Conservation (phyloP, 1,139 yeast genomes). For the Suhomyces panamericanus region DNA sequence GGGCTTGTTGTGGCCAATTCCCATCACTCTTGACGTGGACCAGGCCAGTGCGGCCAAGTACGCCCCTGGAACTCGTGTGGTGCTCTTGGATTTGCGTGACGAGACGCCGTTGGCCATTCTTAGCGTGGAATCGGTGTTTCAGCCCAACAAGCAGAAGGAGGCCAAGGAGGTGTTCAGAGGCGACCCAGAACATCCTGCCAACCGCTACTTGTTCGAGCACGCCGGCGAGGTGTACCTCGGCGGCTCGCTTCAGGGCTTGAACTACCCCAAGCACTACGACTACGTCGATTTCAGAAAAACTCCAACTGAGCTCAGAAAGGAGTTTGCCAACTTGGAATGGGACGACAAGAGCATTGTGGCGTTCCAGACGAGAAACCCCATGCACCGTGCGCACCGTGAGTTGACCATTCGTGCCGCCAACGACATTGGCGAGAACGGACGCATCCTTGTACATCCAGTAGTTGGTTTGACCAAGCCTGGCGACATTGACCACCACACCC, state of each 20-base stretch:
- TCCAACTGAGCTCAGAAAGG: conserved; percentile 85
- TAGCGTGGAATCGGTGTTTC: conserved; percentile 75
- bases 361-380: conserved; percentile 96
- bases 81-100: conserved; percentile 80
- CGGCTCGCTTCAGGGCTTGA: conserved; percentile 82
- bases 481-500: conserved; percentile 95
- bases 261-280: conserved; percentile 86
- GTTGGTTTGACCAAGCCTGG: conserved; percentile 98
- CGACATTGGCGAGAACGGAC: conserved; percentile 49
- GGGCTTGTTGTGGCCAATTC: conserved; percentile 90
- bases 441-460: conserved; percentile 91
- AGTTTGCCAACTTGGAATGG: conserved; percentile 83
- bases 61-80: conserved; percentile 62
- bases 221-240: conserved; percentile 89
- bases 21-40: conserved; percentile 82
- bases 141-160: conserved; percentile 76
- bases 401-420: conserved; percentile 90
- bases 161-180: conserved; percentile 91
- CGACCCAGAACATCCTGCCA: conserved; percentile 96
- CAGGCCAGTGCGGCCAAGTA: conserved; percentile 51
- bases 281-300: conserved; percentile 85
- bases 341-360: conserved; percentile 75
- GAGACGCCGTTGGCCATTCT: conserved; percentile 78
- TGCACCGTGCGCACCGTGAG: conserved; percentile 98
- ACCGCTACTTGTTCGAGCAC: conserved; percentile 65